These are phyloP conservation scores for Fusarium brevicatenulatum DNA, from an alignment of 2,329 filamentous ascomycete genomes.

Conservation along the genomic window DNA sequence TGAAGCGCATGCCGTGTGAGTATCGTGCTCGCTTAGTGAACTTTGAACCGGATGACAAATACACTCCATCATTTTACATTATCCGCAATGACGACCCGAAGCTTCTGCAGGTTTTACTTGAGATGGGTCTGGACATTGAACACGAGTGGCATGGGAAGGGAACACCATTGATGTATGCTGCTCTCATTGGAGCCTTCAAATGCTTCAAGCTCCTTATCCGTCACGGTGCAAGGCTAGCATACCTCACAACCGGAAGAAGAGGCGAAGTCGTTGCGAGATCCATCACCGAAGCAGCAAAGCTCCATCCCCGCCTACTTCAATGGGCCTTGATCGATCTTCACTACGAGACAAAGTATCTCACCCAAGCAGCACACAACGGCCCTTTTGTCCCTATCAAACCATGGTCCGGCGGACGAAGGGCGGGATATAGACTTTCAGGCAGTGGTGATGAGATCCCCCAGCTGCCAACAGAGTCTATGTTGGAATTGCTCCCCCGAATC, in stretches of 20 bases:
- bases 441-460: background rate
- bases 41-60: background rate
- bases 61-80: slow-evolving; percentile 1
- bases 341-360: slow-evolving; percentile 20
- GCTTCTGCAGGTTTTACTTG: slow-evolving; percentile 20
- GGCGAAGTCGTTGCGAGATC: slow-evolving; percentile 23
- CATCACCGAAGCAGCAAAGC: slow-evolving; percentile 16
- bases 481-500: slow-evolving; percentile 4
- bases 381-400: background rate
- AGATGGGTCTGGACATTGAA: slow-evolving; percentile 32
- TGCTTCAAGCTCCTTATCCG: slow-evolving; percentile 37
- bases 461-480: slow-evolving; percentile 1
- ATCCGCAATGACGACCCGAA: slow-evolving; percentile 6
- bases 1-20: slow-evolving; percentile 31
- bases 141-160: slow-evolving; percentile 22
- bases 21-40: slow-evolving; percentile 23
- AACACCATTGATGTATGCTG: slow-evolving; percentile 39
- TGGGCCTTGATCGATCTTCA: slow-evolving; percentile 37
- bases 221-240: slow-evolving; percentile 29
- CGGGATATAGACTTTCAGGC: slow-evolving; percentile 9
- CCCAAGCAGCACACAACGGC: background rate
- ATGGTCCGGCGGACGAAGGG: slow-evolving; percentile 34
- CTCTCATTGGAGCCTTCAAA: slow-evolving; percentile 11
- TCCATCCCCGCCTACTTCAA: slow-evolving; percentile 22
- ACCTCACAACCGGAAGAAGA: slow-evolving; percentile 8